phyloP scores from a whole-genome alignment of 306 rosid genomes.

The Prunus salicina region DNA sequence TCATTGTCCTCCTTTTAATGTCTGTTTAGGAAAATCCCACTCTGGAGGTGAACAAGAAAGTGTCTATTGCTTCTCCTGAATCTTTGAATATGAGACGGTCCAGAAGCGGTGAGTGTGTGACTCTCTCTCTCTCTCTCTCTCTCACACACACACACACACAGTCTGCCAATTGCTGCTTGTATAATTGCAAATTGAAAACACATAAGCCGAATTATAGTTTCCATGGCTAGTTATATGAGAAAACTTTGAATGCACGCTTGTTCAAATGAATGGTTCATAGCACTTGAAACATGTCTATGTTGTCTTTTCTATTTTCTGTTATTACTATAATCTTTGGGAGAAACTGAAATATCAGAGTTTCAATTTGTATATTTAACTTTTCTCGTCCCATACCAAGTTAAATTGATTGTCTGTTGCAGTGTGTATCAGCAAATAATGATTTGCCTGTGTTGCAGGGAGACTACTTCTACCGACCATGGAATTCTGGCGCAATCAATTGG shows the following conservation, averaged over 20 bases:
- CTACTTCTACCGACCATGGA: conserved; percentile 61
- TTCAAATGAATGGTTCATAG: neutral
- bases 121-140: neutral
- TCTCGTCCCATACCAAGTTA: too few species aligned
- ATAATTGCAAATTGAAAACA: neutral
- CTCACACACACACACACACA: neutral
- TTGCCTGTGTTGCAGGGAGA: conserved; percentile 54
- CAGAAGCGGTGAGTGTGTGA: conserved; percentile 48
- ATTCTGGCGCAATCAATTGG: conserved; percentile 84
- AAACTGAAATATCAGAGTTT: too few species aligned
- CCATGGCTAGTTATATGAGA: neutral
- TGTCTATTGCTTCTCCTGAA: conserved; percentile 34
- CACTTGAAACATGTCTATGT: neutral
- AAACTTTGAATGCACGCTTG: neutral
- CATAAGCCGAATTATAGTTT: neutral
- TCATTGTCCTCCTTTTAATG: neutral
- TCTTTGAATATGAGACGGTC: conserved; percentile 48
- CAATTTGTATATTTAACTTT: too few species aligned
- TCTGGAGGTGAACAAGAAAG: conserved; percentile 10
- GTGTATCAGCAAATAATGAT: neutral
- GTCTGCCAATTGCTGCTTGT: neutral
- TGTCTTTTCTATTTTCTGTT: too few species aligned
- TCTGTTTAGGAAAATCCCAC: conserved; percentile 24
- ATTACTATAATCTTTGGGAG: too few species aligned
- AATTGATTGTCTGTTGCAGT: neutral